Percentiles rank a stretch among this genome's conserved stretches.
Evolutionary conservation across 306 rosid species (phyloP).

Genomic region (Oemleria cerasiformis): DNA sequence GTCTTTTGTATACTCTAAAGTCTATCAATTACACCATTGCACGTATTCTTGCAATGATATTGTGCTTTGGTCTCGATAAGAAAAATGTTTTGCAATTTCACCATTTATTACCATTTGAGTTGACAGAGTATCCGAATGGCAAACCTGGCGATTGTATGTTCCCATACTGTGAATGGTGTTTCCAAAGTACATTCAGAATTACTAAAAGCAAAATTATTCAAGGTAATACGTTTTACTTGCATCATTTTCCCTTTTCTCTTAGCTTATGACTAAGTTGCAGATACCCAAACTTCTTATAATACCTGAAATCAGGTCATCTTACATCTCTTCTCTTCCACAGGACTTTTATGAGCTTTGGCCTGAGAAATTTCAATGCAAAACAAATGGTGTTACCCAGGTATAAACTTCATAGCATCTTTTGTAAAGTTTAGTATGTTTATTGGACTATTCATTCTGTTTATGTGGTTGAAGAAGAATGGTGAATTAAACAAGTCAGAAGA

Average conservation of each 20-base stretch:
- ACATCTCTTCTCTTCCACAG: conserved; percentile 36
- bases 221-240: conserved; percentile 39
- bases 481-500: neutral
- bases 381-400: conserved; percentile 84
- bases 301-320: conserved; percentile 12
- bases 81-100: neutral
- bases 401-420: neutral
- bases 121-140: conserved; percentile 68
- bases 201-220: conserved; percentile 48
- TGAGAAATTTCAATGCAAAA: conserved; percentile 65
- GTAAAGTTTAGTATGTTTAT: neutral
- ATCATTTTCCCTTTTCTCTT: conserved; percentile 2
- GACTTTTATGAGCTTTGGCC: conserved; percentile 83
- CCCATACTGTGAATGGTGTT: conserved; percentile 69
- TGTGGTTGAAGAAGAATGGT: neutral
- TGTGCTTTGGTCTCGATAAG: neutral
- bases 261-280: conserved; percentile 1
- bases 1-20: neutral
- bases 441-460: neutral
- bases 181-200: conserved; percentile 58
- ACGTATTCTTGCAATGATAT: neutral
- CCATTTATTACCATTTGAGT: conserved; percentile 21
- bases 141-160: conserved; percentile 58
- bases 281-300: neutral
- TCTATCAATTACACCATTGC: neutral